A percentile compares a stretch with the other conserved stretches of the same genome.
Evolutionary conservation across 2,329 filamentous ascomycete species (phyloP).

Genomic region (Pseudogymnoascus pannorum): DNA sequence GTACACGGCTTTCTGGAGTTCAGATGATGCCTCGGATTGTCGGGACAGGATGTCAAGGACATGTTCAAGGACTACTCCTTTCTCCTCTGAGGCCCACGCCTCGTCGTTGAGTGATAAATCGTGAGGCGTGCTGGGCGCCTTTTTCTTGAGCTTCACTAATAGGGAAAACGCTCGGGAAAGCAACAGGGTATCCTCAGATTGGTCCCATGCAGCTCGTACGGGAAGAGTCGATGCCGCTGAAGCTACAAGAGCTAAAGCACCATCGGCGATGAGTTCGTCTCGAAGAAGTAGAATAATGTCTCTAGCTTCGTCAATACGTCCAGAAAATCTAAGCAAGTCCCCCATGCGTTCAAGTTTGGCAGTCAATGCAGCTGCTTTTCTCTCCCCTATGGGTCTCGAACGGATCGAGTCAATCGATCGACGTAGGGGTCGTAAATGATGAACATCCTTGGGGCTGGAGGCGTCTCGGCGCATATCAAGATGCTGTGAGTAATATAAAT

Average conservation of each 20-base stretch:
- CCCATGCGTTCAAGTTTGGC: constrained; percentile 62
- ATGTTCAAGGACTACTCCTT: constrained; percentile 53
- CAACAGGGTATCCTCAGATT: constrained; percentile 40
- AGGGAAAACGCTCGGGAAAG: constrained; percentile 53
- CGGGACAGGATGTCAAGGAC: constrained; percentile 41
- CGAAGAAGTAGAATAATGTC: constrained; percentile 54
- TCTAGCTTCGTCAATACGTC: constrained; percentile 49
- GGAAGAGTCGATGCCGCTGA: constrained; percentile 42
- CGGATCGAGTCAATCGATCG: constrained; percentile 58
- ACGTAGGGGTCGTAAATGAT: constrained; percentile 49
- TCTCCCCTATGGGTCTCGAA: constrained; percentile 45
- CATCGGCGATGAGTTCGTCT: constrained; percentile 51
- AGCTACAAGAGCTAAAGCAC: constrained; percentile 48
- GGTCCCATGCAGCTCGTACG: constrained; percentile 46
- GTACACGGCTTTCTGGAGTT: constrained; percentile 20
- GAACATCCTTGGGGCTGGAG: constrained; percentile 34
- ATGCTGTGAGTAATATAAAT: constrained; percentile 62
- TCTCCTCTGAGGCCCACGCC: constrained; percentile 40
- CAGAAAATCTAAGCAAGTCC: constrained; percentile 48
- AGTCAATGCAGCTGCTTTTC: constrained; percentile 50
- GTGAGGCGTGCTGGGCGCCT: constrained; percentile 48
- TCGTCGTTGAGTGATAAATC: constrained; percentile 30
- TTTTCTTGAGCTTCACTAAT: constrained; percentile 51
- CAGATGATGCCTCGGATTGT: constrained; percentile 15
- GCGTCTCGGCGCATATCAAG: constrained; percentile 41